Base-by-base conservation (phyloP, 805 yeast genomes). In the Blastobotrys chiropterorum region DNA sequence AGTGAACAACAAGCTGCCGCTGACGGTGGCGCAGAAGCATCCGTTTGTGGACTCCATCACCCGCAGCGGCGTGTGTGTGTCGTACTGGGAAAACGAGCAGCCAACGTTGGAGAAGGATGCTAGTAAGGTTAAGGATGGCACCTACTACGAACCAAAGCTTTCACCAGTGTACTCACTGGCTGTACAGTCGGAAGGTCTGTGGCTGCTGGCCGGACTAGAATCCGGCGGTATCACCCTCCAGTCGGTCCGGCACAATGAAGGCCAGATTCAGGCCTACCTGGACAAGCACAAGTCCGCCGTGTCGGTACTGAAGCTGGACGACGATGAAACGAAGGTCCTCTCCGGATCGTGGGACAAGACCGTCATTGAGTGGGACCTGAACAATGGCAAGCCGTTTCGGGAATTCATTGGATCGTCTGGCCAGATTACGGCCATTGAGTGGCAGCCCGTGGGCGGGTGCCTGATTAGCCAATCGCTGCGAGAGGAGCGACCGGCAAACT, bases 21-120 rank as follows among this genome's bases (percentile, higher is more conserved):
- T 94, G 49, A 92, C 98, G 0, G 86, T 90, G 54, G 89, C 96
- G 2, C 99, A 94, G 66, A 81, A 81, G 62, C 98, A 94, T 67
- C 85, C 87, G 47, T 73, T 90, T 47, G 89, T 89, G 20, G 99
- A 94, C 65, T 79, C 94, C 1, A 80, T 94, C 31, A 78, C 85
- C 6, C 84, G 85, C 62, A 94, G 90, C 0, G 99, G 98, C 4
- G 83, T 88, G 3, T 69, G 90, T 3, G 64, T 77, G 14, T 84
- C 94, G 0, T 92, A 89, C 70, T 94, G 97, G 97, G 98, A 92
- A 63, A 94, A 94, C 67, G 98, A 94, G 69, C 87, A 90, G 61
- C 97, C 98, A 0, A 72, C 80, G 52, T 68, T 74, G 31, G 72
- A 72, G 55, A 63, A 75, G 53, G 73, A 72, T 56, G 64, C 72